phyloP scores from a whole-genome alignment of 2,329 filamentous ascomycete species.

The Pseudogymnoascus sp. region DNA sequence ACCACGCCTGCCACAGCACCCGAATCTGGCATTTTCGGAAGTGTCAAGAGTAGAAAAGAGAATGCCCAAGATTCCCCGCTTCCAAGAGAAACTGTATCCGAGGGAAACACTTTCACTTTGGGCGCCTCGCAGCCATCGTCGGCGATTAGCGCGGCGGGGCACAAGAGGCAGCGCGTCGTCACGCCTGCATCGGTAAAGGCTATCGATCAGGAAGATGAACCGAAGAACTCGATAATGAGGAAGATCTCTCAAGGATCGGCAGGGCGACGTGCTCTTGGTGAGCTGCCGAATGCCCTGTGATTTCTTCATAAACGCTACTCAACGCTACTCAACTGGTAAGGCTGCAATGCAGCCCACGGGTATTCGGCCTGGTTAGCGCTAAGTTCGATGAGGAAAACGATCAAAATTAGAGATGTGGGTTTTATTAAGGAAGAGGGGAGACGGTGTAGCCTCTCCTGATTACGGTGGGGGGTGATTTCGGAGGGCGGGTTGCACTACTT shows the following conservation, averaged over 20 bases:
- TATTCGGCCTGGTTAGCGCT: constrained; percentile 2
- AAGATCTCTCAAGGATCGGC: constrained; percentile 3
- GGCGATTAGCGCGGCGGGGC: constrained; percentile 16
- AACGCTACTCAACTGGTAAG: constrained; percentile 4
- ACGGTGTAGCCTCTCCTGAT: background rate
- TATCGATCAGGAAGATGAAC: constrained; percentile 41
- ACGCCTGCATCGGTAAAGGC: constrained; percentile 38
- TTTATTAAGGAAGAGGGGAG: constrained; percentile 4
- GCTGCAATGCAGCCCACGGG: constrained; percentile 5
- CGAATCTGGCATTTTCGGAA: background rate
- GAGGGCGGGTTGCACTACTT: background rate
- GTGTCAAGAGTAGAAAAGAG: constrained; percentile 22
- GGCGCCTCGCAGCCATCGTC: constrained; percentile 17
- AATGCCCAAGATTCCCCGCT: constrained; percentile 16
- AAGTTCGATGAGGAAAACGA: background rate
- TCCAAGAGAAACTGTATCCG: background rate
- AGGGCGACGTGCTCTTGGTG: constrained; percentile 2
- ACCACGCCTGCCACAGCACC: background rate
- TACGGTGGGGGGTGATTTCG: background rate
- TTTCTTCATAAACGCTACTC: background rate
- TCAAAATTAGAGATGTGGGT: constrained; percentile 5
- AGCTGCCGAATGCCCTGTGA: constrained; percentile 4
- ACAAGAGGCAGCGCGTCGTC: constrained; percentile 39
- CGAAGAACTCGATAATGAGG: constrained; percentile 22
- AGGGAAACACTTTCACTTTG: constrained; percentile 13